Conservation (phyloP, 768 basidiomycete genomes). For the Boletus vinaceobasis region DNA sequence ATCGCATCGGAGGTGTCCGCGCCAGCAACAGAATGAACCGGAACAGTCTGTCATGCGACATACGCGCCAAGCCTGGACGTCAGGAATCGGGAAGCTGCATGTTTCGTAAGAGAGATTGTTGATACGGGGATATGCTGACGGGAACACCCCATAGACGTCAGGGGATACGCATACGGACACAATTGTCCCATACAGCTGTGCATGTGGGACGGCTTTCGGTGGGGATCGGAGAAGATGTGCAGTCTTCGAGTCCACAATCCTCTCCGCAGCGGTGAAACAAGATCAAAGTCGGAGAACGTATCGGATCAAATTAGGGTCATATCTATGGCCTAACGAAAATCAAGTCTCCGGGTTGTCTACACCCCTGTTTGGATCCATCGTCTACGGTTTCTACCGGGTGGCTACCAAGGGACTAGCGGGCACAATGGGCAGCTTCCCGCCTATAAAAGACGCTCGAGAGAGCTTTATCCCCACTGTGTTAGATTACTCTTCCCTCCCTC, state of each 20-base stretch:
- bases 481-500: not conserved
- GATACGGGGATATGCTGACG: slow-evolving; percentile 1
- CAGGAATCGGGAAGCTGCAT: slow-evolving; percentile 5
- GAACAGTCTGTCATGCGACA: not conserved
- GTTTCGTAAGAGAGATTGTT: not conserved
- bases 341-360: too few relatives aligned
- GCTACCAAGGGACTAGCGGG: not conserved
- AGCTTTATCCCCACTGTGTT: not conserved
- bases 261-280: not conserved
- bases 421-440: not conserved
- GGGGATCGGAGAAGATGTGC: slow-evolving; percentile 1
- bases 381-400: slow-evolving; percentile 3
- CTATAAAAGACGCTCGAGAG: slow-evolving; percentile 23
- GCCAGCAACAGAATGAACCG: not conserved
- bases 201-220: not conserved
- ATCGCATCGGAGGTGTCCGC: slow-evolving; percentile 22
- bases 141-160: not conserved
- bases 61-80: slow-evolving; percentile 1
- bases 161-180: slow-evolving; percentile 3
- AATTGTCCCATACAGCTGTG: not conserved
- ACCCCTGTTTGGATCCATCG: not conserved
- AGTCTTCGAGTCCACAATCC: not conserved
- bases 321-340: too few relatives aligned
- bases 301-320: not conserved
- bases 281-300: not conserved